phyloP scores from a whole-genome alignment of 2,329 filamentous ascomycete genomes.

The Trichophaea hybrida region DNA sequence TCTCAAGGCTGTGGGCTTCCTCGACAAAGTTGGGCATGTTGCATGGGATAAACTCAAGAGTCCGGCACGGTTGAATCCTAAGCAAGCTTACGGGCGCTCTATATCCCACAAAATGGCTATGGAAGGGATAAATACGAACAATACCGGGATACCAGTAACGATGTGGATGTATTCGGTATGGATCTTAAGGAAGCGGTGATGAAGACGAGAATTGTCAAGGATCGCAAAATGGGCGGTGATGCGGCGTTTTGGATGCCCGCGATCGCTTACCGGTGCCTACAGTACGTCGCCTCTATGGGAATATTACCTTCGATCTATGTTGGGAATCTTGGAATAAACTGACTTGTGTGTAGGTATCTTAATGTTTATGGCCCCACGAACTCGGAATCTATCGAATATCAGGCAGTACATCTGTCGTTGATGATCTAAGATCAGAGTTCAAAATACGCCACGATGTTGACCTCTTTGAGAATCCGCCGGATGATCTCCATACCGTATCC shows the following conservation, averaged over 20 bases:
- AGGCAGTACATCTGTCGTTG: slow-evolving; percentile 26
- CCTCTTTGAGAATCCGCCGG: slow-evolving; percentile 27
- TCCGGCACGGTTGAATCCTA: background rate
- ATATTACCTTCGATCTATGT: background rate
- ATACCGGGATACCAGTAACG: slow-evolving; percentile 20
- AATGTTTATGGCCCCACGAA: slow-evolving; percentile 26
- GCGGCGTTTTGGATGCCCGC: slow-evolving; percentile 27
- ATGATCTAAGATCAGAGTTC: slow-evolving; percentile 27
- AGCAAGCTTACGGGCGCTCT: slow-evolving; percentile 9
- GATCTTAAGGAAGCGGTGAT: slow-evolving; percentile 25
- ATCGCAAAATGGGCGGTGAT: slow-evolving; percentile 24
- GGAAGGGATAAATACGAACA: slow-evolving; percentile 6
- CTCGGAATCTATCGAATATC: slow-evolving; percentile 27
- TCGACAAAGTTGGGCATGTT: slow-evolving; percentile 19
- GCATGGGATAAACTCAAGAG: slow-evolving; percentile 24
- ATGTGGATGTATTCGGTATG: slow-evolving; percentile 27
- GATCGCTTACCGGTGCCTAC: slow-evolving; percentile 26
- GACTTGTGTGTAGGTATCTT: slow-evolving; percentile 20
- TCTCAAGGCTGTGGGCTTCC: slow-evolving; percentile 18
- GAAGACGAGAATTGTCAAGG: slow-evolving; percentile 25
- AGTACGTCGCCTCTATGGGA: slow-evolving; percentile 15
- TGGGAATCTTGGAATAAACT: background rate
- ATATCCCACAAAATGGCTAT: slow-evolving; percentile 1
- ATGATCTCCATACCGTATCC: slow-evolving; percentile 27
- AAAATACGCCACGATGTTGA: slow-evolving; percentile 26